Percentiles rank a stretch among this genome's conserved stretches.
Evolutionary conservation across 225 moss, liverwort and hornwort genomes (phyloP).

Genomic region (Lunularia cruciata): DNA sequence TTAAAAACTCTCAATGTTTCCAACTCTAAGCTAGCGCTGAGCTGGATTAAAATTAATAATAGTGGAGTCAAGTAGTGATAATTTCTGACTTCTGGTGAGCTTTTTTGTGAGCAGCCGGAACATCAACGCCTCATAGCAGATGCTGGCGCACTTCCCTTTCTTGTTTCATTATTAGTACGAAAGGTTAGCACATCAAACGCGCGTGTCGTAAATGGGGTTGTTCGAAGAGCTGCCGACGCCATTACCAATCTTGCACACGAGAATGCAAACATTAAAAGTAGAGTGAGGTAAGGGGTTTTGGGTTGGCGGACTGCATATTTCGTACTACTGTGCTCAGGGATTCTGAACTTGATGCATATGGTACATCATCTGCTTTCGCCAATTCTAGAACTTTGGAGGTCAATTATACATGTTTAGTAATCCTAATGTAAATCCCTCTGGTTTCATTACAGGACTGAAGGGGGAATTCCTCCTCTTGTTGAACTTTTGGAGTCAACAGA

Average conservation of each 20-base stretch:
- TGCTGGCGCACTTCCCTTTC: conserved; percentile 81
- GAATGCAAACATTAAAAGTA: conserved; percentile 92
- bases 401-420: no score
- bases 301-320: not conserved
- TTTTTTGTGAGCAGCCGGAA: conserved; percentile 63
- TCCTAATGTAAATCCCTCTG: no score
- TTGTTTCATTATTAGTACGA: conserved; percentile 75
- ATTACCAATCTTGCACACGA: conserved; percentile 98
- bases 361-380: no score
- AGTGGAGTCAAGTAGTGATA: no score
- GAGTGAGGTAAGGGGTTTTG: conserved; percentile 63
- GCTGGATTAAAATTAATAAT: no score
- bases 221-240: conserved; percentile 94
- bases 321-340: no score
- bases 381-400: no score
- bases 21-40: no score
- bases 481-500: conserved; percentile 91
- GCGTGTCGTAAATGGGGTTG: conserved; percentile 88
- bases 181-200: conserved; percentile 61
- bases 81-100: no score
- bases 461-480: conserved; percentile 92
- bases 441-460: conserved; percentile 65
- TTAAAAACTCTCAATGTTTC: no score
- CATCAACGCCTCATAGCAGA: conserved; percentile 97
- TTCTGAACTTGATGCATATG: no score